A percentile compares a stretch with the other conserved stretches of the same genome.
phyloP scores from a whole-genome alignment of 352 stramenopile genomes.

The Aphanomyces astaci region DNA sequence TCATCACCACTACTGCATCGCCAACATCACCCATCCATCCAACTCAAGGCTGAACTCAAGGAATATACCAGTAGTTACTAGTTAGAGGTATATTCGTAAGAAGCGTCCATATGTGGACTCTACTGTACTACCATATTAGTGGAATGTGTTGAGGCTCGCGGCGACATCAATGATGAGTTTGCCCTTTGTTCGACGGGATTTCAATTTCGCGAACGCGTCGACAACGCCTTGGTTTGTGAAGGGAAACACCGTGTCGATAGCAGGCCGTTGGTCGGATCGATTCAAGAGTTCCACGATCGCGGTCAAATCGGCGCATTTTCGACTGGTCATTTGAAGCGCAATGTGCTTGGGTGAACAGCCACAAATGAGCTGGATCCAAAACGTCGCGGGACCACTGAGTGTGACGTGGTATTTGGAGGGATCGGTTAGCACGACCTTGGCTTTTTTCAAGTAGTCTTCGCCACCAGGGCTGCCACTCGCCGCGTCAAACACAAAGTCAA shows the following conservation, averaged over 20 bases:
- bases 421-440: constrained; percentile 26
- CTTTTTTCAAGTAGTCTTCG: constrained; percentile 5
- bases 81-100: too few relatives aligned
- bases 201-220: background rate
- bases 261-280: background rate
- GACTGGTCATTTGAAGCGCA: background rate
- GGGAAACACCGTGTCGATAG: constrained; percentile 6
- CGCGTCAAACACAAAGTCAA: constrained; percentile 21
- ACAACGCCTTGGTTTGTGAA: constrained; percentile 1
- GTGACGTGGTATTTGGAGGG: background rate
- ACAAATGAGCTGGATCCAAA: background rate
- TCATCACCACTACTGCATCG: too few relatives aligned
- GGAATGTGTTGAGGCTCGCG: too few relatives aligned
- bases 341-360: background rate
- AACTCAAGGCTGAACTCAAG: too few relatives aligned
- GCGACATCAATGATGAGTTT: constrained; percentile 14
- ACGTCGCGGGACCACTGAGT: background rate
- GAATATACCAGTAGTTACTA: too few relatives aligned
- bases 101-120: too few relatives aligned
- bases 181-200: constrained; percentile 6
- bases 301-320: background rate
- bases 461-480: background rate
- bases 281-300: background rate
- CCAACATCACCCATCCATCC: too few relatives aligned
- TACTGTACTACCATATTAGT: too few relatives aligned